A percentile compares a stretch with the other conserved stretches of the same genome.
These are phyloP conservation scores for Talaromyces islandicus DNA, from an alignment of 2,329 filamentous ascomycete genomes.

Conservation along the genomic window DNA sequence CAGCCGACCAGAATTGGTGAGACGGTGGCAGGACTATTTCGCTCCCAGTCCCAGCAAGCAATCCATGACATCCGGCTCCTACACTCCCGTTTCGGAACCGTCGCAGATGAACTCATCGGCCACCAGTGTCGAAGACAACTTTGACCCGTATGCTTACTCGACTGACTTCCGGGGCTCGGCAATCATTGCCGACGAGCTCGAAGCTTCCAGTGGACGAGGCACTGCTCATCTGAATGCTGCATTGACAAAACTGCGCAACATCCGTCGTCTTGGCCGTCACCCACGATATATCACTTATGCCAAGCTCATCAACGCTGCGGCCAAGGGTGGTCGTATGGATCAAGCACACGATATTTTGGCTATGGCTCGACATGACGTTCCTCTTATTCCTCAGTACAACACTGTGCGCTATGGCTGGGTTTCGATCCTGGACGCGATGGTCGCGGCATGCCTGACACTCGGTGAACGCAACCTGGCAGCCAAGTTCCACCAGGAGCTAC, in stretches of 20 bases:
- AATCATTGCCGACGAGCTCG: slow-evolving; percentile 81
- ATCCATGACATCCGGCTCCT: slow-evolving; percentile 34
- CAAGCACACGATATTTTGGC: slow-evolving; percentile 79
- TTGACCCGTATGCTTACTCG: slow-evolving; percentile 82
- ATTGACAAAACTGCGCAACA: slow-evolving; percentile 79
- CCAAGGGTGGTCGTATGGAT: slow-evolving; percentile 75
- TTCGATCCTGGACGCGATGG: slow-evolving; percentile 92
- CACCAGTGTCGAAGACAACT: slow-evolving; percentile 63
- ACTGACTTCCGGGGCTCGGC: slow-evolving; percentile 93
- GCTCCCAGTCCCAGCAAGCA: slow-evolving; percentile 39
- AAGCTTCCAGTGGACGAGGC: slow-evolving; percentile 68
- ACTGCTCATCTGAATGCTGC: slow-evolving; percentile 73
- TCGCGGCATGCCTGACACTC: slow-evolving; percentile 79
- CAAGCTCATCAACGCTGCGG: slow-evolving; percentile 86
- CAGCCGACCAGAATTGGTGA: slow-evolving; percentile 40
- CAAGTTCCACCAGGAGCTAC: slow-evolving; percentile 84
- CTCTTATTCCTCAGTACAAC: slow-evolving; percentile 74
- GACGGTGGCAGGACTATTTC: slow-evolving; percentile 54
- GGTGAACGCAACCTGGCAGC: slow-evolving; percentile 76
- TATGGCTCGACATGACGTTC: slow-evolving; percentile 86
- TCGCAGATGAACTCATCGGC: slow-evolving; percentile 51
- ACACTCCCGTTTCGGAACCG: slow-evolving; percentile 41
- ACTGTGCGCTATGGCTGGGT: slow-evolving; percentile 94
- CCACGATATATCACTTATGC: slow-evolving; percentile 95
- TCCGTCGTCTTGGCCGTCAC: slow-evolving; percentile 84